Evolutionary conservation across 129 eudicot genomes (phyloP).

Genomic region (Flaveria trinervia): DNA sequence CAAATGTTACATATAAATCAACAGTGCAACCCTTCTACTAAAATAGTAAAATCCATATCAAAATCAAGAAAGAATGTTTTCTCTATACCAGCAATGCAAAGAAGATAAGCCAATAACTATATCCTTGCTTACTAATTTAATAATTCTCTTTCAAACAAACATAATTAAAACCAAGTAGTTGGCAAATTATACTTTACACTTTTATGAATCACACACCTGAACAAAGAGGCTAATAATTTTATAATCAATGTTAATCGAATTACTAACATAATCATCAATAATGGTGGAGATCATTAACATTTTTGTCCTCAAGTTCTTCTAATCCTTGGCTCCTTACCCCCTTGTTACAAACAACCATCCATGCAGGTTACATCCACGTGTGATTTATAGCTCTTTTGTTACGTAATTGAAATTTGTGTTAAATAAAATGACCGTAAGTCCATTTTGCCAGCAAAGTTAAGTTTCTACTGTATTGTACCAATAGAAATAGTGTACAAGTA

Average conservation of each 20-base stretch:
- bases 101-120: not conserved
- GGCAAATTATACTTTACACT: not conserved
- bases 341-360: constrained; percentile 9
- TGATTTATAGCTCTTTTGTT: not conserved
- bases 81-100: not conserved
- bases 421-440: not conserved
- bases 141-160: not conserved
- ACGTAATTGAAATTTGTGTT: not conserved
- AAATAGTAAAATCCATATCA: not conserved
- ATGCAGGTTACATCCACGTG: not conserved
- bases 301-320: not conserved
- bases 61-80: constrained; percentile 3
- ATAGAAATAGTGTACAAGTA: not conserved
- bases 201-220: not conserved
- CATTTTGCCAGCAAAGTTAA: not conserved
- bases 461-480: not conserved
- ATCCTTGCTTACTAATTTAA: not conserved
- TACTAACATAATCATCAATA: constrained; percentile 9
- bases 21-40: not conserved
- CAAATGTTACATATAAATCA: not conserved
- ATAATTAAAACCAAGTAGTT: constrained; percentile 8
- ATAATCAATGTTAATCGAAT: not conserved
- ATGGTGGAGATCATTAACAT: not conserved
- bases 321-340: not conserved
- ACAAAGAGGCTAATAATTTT: not conserved